A percentile compares a stretch with the other conserved stretches of the same genome.
Conservation (phyloP, 1,284 basidiomycete species). For the Apiotrichum gracile region DNA sequence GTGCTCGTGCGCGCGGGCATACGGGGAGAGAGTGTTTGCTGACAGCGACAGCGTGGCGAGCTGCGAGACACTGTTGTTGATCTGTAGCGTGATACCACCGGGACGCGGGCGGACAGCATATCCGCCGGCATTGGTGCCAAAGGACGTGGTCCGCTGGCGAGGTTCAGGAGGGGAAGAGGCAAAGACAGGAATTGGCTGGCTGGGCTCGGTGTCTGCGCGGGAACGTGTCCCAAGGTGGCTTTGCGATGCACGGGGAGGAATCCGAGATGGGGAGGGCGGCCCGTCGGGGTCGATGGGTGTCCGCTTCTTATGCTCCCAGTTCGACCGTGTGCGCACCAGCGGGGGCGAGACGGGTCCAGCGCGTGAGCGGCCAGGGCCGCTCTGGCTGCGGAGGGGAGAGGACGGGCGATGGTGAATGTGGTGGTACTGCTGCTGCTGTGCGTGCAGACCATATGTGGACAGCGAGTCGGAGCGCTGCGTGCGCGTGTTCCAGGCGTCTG, state of each 20-base stretch:
- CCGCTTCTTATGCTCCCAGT: conserved; percentile 19
- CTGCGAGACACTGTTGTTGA: conserved; percentile 71
- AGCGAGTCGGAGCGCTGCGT: background rate
- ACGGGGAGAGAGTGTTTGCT: conserved; percentile 85
- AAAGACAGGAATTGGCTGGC: background rate
- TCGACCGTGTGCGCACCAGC: conserved; percentile 21
- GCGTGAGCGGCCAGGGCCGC: background rate
- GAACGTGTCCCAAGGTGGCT: background rate
- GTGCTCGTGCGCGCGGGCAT: conserved; percentile 78
- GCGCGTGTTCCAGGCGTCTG: conserved; percentile 23
- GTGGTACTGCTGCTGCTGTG: conserved; percentile 1
- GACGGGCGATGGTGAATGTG: background rate
- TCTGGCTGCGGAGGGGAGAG: conserved; percentile 1
- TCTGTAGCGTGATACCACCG: conserved; percentile 59
- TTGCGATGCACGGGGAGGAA: background rate
- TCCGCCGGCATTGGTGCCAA: background rate
- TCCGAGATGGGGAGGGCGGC: background rate
- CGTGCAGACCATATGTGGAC: background rate
- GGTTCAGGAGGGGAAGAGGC: background rate
- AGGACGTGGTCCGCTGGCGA: conserved; percentile 7
- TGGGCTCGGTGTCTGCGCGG: background rate
- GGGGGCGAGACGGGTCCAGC: background rate
- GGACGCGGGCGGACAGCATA: background rate
- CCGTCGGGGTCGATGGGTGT: background rate
- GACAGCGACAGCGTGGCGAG: conserved; percentile 75